These are phyloP conservation scores for Pseudocercospora macadamiae DNA, from an alignment of 2,329 filamentous ascomycete genomes.

Conservation along the genomic window DNA sequence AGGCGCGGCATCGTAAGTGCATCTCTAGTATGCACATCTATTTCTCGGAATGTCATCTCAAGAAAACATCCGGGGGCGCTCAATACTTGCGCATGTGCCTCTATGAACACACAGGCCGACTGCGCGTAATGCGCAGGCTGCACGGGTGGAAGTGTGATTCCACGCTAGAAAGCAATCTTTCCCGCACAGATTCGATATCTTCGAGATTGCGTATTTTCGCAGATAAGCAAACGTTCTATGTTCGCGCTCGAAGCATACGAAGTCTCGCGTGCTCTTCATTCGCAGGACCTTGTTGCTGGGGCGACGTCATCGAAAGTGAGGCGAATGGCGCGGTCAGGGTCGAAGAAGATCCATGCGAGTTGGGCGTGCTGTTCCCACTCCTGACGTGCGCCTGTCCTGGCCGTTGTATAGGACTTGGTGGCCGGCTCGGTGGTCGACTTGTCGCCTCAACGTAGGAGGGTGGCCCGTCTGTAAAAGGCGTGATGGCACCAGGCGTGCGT, in stretches of 20 bases:
- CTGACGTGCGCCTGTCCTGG: slow-evolving; percentile 35
- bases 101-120: too few species aligned
- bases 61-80: too few species aligned
- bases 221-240: slow-evolving; percentile 19
- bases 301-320: slow-evolving; percentile 3
- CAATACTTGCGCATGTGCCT: too few species aligned
- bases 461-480: slow-evolving; percentile 46
- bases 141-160: too few species aligned
- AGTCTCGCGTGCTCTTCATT: slow-evolving; percentile 26
- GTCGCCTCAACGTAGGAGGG: slow-evolving; percentile 52
- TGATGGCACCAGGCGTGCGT: slow-evolving; percentile 46
- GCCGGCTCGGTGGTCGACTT: slow-evolving; percentile 43
- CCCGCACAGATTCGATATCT: not conserved
- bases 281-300: slow-evolving; percentile 3
- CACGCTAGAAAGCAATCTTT: not conserved
- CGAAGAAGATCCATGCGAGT: slow-evolving; percentile 23
- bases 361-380: slow-evolving; percentile 29
- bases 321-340: slow-evolving; percentile 24
- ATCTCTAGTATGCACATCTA: too few species aligned
- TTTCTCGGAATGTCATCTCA: too few species aligned
- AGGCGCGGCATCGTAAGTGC: too few species aligned
- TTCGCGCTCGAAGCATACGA: slow-evolving; percentile 31
- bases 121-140: too few species aligned
- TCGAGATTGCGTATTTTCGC: not conserved
- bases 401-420: slow-evolving; percentile 27